These are phyloP conservation scores for Boeremia lycopersici DNA, from an alignment of 2,329 filamentous ascomycete species.

Conservation along the genomic window DNA sequence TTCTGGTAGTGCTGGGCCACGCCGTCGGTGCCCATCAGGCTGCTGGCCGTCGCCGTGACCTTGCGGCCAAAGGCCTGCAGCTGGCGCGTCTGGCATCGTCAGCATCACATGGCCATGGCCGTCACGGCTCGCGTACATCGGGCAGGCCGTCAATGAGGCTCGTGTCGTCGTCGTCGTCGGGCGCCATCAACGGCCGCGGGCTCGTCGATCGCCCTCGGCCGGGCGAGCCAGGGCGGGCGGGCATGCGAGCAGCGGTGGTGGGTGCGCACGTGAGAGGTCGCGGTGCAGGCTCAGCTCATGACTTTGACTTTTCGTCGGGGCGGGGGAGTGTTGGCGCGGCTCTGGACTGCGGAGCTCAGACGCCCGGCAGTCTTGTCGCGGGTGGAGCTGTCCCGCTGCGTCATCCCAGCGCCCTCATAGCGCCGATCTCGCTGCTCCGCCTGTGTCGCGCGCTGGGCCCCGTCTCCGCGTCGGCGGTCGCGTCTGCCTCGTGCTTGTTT, in stretches of 20 bases:
- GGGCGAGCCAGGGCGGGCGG: constrained; percentile 37
- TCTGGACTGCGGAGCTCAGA: constrained; percentile 3
- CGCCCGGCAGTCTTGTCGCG: not conserved
- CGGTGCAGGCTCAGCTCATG: not conserved
- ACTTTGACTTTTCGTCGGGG: not conserved
- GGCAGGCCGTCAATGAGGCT: constrained; percentile 42
- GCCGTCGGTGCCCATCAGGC: constrained; percentile 72
- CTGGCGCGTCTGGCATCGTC: constrained; percentile 71
- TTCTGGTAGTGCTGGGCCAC: constrained; percentile 75
- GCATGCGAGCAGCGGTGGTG: constrained; percentile 31
- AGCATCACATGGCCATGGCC: too few relatives aligned
- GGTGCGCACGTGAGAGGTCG: constrained; percentile 1
- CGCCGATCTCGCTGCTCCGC: constrained; percentile 6
- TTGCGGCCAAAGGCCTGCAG: constrained; percentile 93
- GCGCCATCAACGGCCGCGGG: constrained; percentile 34
- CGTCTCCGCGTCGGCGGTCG: not conserved
- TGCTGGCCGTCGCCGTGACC: constrained; percentile 89
- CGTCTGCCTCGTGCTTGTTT: too few relatives aligned
- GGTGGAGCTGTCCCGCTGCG: constrained; percentile 19
- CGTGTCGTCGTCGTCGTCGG: constrained; percentile 39
- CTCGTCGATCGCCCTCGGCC: constrained; percentile 39
- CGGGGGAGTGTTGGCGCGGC: not conserved
- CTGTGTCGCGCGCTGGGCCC: not conserved
- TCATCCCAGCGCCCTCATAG: constrained; percentile 21
- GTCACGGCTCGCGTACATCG: constrained; percentile 40